Conservation (phyloP, 768 basidiomycete species). For the Phlebiopsis gigantea region DNA sequence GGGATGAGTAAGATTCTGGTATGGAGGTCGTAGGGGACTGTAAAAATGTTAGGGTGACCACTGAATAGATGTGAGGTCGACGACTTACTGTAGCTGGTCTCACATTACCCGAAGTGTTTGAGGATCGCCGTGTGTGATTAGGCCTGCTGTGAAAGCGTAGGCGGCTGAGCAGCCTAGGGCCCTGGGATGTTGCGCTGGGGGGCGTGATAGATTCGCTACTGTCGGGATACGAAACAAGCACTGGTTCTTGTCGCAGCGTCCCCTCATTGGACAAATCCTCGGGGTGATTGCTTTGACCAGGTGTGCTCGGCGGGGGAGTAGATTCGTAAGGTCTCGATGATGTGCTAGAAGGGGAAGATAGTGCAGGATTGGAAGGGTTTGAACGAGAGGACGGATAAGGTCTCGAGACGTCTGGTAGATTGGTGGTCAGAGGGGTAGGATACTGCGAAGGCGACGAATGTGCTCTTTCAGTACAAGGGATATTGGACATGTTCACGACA, state of each 20-base stretch:
- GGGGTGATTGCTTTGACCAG: slow-evolving; percentile 43
- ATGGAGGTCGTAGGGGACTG: slow-evolving; percentile 23
- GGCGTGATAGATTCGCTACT: slow-evolving; percentile 15
- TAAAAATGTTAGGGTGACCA: slow-evolving; percentile 18
- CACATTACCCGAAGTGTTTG: slow-evolving; percentile 17
- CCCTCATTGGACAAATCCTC: slow-evolving; percentile 35
- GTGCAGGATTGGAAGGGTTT: slow-evolving; percentile 53
- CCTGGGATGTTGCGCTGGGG: slow-evolving; percentile 26
- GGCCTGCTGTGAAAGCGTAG: slow-evolving; percentile 19
- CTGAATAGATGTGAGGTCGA: background rate
- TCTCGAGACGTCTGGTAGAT: slow-evolving; percentile 8
- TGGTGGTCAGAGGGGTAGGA: slow-evolving; percentile 31
- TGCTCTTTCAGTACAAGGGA: slow-evolving; percentile 22
- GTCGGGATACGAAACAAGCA: slow-evolving; percentile 14
- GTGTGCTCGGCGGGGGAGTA: slow-evolving; percentile 69
- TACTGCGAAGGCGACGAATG: slow-evolving; percentile 20
- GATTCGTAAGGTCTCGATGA: slow-evolving; percentile 62
- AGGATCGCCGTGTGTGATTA: slow-evolving; percentile 19
- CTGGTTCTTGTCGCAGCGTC: slow-evolving; percentile 28
- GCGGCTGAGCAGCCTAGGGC: slow-evolving; percentile 15
- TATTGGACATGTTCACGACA: slow-evolving; percentile 22
- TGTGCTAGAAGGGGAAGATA: slow-evolving; percentile 66
- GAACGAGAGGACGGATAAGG: slow-evolving; percentile 31
- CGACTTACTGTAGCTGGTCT: slow-evolving; percentile 28
- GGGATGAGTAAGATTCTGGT: slow-evolving; percentile 11